These are phyloP conservation scores for Solanum boliviense DNA, from an alignment of 257 asterid genomes.

Conservation along the genomic window DNA sequence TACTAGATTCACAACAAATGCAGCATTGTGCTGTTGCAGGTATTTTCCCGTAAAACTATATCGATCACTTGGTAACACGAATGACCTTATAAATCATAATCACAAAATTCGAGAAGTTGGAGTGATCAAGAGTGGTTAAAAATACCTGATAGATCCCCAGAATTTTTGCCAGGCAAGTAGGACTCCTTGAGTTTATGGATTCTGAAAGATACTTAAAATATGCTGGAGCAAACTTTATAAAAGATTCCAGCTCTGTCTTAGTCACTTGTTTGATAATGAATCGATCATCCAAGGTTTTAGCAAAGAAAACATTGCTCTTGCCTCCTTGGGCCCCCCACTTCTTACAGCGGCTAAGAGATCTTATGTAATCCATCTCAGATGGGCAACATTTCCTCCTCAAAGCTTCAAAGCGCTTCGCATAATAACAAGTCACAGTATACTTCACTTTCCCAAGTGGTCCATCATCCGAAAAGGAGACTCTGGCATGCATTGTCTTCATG, in stretches of 20 bases:
- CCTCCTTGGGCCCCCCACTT: conserved; percentile 99
- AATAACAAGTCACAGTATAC: conserved; percentile 67
- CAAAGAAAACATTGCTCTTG: conserved; percentile 91
- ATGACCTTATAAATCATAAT: background rate
- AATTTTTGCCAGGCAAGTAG: conserved; percentile 91
- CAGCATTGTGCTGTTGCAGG: background rate
- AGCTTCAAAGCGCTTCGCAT: conserved; percentile 77
- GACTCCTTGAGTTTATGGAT: conserved; percentile 57
- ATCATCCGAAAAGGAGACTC: conserved; percentile 51
- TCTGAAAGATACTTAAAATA: conserved; percentile 83
- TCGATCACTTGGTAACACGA: background rate
- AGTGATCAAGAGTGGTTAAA: background rate
- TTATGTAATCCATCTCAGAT: conserved; percentile 61
- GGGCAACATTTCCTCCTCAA: conserved; percentile 88
- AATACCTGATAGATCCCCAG: conserved; percentile 95
- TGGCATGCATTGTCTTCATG: conserved; percentile 58
- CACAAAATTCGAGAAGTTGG: background rate
- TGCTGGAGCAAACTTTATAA: conserved; percentile 80
- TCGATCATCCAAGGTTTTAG: conserved; percentile 89
- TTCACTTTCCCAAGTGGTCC: conserved; percentile 72
- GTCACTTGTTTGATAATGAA: conserved; percentile 93
- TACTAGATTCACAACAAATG: background rate
- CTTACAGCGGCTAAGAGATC: conserved; percentile 90
- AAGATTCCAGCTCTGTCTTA: conserved; percentile 95
- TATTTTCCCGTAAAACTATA: background rate